Base-by-base conservation (phyloP, 495 filamentous ascomycete genomes). In the Hyaloscypha bicolor region DNA sequence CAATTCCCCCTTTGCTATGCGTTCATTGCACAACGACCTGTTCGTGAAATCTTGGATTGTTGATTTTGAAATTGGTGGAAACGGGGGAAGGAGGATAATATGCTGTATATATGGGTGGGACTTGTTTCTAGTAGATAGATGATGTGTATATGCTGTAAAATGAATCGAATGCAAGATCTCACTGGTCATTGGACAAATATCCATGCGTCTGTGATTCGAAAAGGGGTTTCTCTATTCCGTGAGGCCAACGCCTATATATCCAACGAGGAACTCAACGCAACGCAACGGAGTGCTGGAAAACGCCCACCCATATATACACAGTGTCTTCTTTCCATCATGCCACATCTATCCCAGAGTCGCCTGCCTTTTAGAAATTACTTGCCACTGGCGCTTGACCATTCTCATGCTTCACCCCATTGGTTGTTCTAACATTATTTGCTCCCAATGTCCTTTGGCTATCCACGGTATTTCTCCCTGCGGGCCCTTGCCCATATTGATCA, bases 401-500 rank as follows among this genome's bases (percentile, higher is more conserved):
- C 2, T 59, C 55, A 22, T 63, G 48, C 39, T 59, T 70, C 21
- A 52, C 63, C 12, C 63, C 59, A 68, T 64, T 64, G 0, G 62
- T 57, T n/a, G 55, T 63, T 14, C 59, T 37, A 2, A 62, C 35
- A 55, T 64, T 30, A 61, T 67, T 65, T 22, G 11, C 57, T 2
- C 45, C 65, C 30, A 71, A 45, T 4, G 66, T 69, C 33, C 66
- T 69, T 52, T 71, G 37, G 21, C 62, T 68, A 19, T 66, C 62
- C 2, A 22, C 69, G 31, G 58, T 68, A 14, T 22, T 37, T 32
- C 68, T 63, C 5, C 59, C 60, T 14, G 25, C 45, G 39, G 8
- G 11, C 31, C n/a, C 25, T 9, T 22, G 14, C 2, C 2, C 33
- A 19, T 48, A 48, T 12, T 48, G 42, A 72, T 72, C 67, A 39